Percentiles rank a stretch among this genome's conserved stretches.
phyloP scores from a whole-genome alignment of 805 yeast species.

The Metschnikowia sp. region DNA sequence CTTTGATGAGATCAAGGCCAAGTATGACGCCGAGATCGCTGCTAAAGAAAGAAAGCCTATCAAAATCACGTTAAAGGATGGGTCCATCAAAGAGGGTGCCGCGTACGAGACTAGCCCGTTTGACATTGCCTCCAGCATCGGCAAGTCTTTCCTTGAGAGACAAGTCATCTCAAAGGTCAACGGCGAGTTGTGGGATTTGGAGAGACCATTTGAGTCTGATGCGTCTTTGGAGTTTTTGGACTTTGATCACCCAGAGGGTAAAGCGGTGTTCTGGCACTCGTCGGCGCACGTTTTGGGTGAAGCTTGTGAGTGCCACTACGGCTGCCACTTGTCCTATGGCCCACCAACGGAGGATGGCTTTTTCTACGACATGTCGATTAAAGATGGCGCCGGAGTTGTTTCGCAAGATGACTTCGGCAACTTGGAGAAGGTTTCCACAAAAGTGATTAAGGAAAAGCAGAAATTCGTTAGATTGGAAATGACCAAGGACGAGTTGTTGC shows the following conservation, averaged over 20 bases:
- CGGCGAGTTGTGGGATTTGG: slow-evolving; percentile 89
- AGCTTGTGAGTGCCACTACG: slow-evolving; percentile 94
- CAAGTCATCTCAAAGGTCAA: slow-evolving; percentile 89
- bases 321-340: slow-evolving; percentile 83
- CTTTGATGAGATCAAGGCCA: slow-evolving; percentile 76
- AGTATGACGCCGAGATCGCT: slow-evolving; percentile 71
- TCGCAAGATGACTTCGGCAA: slow-evolving; percentile 78
- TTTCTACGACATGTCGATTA: slow-evolving; percentile 92
- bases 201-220: slow-evolving; percentile 82
- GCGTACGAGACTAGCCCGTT: slow-evolving; percentile 90
- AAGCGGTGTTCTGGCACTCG: slow-evolving; percentile 97
- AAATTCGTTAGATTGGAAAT: slow-evolving; percentile 89
- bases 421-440: slow-evolving; percentile 82
- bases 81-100: slow-evolving; percentile 70
- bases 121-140: slow-evolving; percentile 77
- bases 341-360: slow-evolving; percentile 98
- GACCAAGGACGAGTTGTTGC: slow-evolving; percentile 85
- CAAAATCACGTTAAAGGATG: slow-evolving; percentile 82
- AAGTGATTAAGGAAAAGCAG: slow-evolving; percentile 92
- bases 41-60: slow-evolving; percentile 56
- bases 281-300: slow-evolving; percentile 98
- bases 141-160: slow-evolving; percentile 84
- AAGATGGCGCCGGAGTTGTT: slow-evolving; percentile 64
- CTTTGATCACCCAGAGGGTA: slow-evolving; percentile 92
- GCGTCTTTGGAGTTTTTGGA: slow-evolving; percentile 76